Conservation (phyloP, 768 basidiomycete species). For the Rhizopogon vinicolor region DNA sequence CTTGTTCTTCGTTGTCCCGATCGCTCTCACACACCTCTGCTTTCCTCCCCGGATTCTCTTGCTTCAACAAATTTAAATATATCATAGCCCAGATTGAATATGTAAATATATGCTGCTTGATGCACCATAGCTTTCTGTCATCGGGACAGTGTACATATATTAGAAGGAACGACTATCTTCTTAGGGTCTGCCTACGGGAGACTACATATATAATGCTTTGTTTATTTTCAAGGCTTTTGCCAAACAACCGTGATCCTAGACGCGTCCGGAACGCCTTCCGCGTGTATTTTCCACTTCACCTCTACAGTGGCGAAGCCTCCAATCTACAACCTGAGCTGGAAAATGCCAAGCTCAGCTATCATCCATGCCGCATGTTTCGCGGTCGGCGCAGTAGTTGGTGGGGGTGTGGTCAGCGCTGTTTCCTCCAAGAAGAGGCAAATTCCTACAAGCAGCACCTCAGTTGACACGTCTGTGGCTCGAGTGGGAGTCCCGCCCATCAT, state of each 20-base stretch:
- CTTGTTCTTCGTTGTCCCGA: slow-evolving; percentile 1
- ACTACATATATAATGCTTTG: background rate
- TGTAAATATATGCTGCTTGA: slow-evolving; percentile 23
- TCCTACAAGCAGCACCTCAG: slow-evolving; percentile 10
- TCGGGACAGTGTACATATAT: background rate
- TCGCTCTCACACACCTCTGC: slow-evolving; percentile 10
- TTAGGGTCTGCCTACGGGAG: too few species aligned
- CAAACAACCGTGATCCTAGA: slow-evolving; percentile 1
- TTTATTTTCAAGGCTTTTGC: slow-evolving; percentile 1
- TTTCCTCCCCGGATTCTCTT: slow-evolving; percentile 6
- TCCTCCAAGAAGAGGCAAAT: slow-evolving; percentile 27
- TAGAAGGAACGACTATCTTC: too few species aligned
- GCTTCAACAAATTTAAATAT: slow-evolving; percentile 12
- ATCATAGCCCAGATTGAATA: slow-evolving; percentile 15
- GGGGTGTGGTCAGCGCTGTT: slow-evolving; percentile 58
- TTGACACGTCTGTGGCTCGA: slow-evolving; percentile 15
- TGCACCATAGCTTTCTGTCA: slow-evolving; percentile 9
- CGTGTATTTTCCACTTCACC: background rate
- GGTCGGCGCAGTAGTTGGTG: slow-evolving; percentile 77
- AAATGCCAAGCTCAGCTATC: slow-evolving; percentile 43
- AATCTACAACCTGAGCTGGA: background rate
- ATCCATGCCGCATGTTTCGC: slow-evolving; percentile 74
- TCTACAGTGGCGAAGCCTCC: background rate
- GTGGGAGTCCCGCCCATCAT: slow-evolving; percentile 31
- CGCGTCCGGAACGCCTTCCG: background rate